Percentiles rank a stretch among this genome's conserved stretches.
phyloP scores from a whole-genome alignment of 805 yeast genomes.

The Gaillardinia entomophila region DNA sequence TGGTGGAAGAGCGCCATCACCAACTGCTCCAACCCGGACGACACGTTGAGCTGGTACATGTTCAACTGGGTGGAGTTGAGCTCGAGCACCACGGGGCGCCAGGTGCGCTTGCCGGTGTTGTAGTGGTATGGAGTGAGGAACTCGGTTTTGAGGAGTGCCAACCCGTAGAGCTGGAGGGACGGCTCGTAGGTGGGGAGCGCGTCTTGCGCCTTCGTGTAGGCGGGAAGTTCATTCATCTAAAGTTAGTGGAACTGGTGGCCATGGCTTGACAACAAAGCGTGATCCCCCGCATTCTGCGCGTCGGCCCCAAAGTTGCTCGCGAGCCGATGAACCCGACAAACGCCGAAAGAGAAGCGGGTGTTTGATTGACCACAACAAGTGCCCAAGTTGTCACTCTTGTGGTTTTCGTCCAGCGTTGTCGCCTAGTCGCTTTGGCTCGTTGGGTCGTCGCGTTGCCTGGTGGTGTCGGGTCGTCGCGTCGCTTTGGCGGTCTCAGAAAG shows the following conservation, averaged over 20 bases:
- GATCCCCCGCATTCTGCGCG: neutral
- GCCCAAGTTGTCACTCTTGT: too few species aligned
- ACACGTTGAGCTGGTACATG: conserved; percentile 20
- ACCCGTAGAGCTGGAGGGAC: conserved; percentile 26
- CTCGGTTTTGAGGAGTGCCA: conserved; percentile 29
- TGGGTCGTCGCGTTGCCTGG: too few species aligned
- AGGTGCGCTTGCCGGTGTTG: conserved; percentile 16
- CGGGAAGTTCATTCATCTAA: conserved; percentile 9
- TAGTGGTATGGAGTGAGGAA: conserved; percentile 31
- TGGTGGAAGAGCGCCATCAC: conserved; percentile 27
- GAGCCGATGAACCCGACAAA: too few species aligned
- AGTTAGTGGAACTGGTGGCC: neutral
- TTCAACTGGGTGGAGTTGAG: conserved; percentile 35
- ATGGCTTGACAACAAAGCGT: neutral
- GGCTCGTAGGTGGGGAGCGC: conserved; percentile 25
- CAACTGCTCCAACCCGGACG: conserved; percentile 13
- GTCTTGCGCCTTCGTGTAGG: conserved; percentile 17
- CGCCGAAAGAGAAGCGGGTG: too few species aligned
- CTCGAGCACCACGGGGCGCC: conserved; percentile 35
- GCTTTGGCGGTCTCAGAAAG: too few species aligned
- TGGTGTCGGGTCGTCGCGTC: too few species aligned
- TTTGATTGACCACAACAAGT: too few species aligned
- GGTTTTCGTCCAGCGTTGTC: too few species aligned
- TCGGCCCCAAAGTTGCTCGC: too few species aligned
- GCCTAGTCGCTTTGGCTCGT: too few species aligned